Percentiles rank a stretch among this genome's conserved stretches.
These are phyloP conservation scores for Thalassiosira profunda DNA, from an alignment of 108 stramenopile species.

Conservation along the genomic window DNA sequence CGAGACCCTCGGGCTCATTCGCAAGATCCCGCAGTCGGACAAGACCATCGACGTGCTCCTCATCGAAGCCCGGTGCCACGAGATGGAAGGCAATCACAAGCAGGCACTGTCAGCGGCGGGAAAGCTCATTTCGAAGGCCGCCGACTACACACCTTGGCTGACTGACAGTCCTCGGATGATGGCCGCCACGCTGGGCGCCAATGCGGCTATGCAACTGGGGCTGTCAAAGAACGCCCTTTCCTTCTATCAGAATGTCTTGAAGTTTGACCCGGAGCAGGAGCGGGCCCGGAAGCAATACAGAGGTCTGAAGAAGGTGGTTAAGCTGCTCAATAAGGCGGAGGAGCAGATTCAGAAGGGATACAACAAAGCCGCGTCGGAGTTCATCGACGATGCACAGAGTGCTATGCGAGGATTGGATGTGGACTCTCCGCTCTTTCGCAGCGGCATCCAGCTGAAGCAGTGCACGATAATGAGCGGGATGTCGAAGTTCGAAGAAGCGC, in stretches of 20 bases:
- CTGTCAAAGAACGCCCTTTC: constrained; percentile 57
- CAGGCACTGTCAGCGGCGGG: constrained; percentile 53
- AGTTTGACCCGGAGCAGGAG: constrained; percentile 65
- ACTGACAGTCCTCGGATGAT: constrained; percentile 59
- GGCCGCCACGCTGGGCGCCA: constrained; percentile 57
- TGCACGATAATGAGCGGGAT: constrained; percentile 57
- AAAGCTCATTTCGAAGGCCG: constrained; percentile 49
- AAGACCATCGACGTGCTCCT: constrained; percentile 53
- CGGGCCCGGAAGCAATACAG: constrained; percentile 62
- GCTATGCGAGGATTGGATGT: constrained; percentile 66
- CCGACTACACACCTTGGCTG: constrained; percentile 50
- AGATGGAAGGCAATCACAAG: constrained; percentile 58
- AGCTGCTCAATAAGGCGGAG: constrained; percentile 56
- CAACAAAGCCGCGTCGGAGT: constrained; percentile 54
- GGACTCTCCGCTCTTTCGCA: constrained; percentile 59
- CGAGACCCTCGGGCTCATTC: constrained; percentile 46
- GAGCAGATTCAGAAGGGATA: constrained; percentile 64
- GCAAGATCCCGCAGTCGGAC: constrained; percentile 48
- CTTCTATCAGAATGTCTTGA: constrained; percentile 64
- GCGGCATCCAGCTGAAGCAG: constrained; percentile 60
- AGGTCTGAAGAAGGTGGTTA: constrained; percentile 63
- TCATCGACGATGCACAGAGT: constrained; percentile 56
- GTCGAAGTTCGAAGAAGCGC: constrained; percentile 59
- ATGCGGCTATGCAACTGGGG: constrained; percentile 68
- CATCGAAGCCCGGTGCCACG: constrained; percentile 64